These are phyloP conservation scores for Gossypium stocksii DNA, from an alignment of 345 rosid species.

Conservation along the genomic window DNA sequence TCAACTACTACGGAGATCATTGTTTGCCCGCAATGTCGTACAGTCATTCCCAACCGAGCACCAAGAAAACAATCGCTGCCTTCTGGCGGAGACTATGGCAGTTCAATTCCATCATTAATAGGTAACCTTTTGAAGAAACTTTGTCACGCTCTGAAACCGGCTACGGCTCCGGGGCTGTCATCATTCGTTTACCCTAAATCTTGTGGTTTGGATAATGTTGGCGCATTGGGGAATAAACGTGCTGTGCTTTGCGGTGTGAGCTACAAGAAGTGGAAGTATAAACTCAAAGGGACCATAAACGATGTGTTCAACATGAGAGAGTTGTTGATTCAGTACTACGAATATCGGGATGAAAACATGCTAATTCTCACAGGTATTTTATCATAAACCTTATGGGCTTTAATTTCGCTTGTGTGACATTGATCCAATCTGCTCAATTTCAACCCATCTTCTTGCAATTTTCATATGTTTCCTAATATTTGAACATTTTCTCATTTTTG, in stretches of 20 bases:
- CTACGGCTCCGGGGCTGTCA: not conserved
- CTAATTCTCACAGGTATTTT: conserved; percentile 46
- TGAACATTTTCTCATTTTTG: no score
- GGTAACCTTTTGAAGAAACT: not conserved
- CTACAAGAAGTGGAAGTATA: conserved; percentile 36
- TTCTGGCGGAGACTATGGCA: not conserved
- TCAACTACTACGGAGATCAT: not conserved
- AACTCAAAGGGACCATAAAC: conserved; percentile 46
- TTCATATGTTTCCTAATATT: no score
- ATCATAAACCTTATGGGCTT: not conserved
- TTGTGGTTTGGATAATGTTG: not conserved
- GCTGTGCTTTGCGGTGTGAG: conserved; percentile 21
- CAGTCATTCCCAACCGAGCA: not conserved
- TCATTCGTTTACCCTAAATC: not conserved
- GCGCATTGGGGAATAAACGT: conserved; percentile 28
- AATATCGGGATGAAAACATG: conserved; percentile 26
- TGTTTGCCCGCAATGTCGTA: not conserved
- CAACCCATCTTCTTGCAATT: no score
- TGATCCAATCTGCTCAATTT: no score
- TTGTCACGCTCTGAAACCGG: not conserved
- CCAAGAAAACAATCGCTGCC: not conserved
- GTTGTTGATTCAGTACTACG: conserved; percentile 37
- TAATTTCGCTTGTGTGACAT: not conserved
- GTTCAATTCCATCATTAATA: not conserved
- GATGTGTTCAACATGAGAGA: conserved; percentile 45